A percentile compares a stretch with the other conserved stretches of the same genome.
These are phyloP conservation scores for Osmanthus fragrans DNA, from an alignment of 257 asterid genomes.

Conservation along the genomic window DNA sequence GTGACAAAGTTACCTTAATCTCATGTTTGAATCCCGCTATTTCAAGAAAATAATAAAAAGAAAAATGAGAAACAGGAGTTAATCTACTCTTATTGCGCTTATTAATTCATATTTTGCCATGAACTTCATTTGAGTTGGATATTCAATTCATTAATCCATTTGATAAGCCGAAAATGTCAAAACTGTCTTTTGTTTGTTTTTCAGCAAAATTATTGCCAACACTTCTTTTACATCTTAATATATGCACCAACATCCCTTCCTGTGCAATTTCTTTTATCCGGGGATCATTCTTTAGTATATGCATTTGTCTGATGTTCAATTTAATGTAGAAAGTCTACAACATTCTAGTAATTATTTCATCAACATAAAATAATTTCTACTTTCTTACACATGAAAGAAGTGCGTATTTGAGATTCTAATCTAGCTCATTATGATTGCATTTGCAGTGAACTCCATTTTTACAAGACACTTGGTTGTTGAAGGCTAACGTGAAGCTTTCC, in stretches of 20 bases:
- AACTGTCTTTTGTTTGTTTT: not conserved
- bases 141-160: not conserved
- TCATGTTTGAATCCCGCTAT: too few relatives aligned
- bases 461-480: too few relatives aligned
- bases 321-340: not conserved
- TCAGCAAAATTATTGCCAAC: not conserved
- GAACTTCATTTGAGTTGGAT: not conserved
- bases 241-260: conserved; percentile 32
- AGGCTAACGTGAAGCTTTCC: too few relatives aligned
- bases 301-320: not conserved
- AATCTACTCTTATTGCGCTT: too few relatives aligned
- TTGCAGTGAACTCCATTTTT: too few relatives aligned
- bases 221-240: conserved; percentile 18
- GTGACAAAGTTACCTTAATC: too few relatives aligned
- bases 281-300: not conserved
- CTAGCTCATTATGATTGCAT: not conserved
- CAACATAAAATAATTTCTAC: not conserved
- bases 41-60: too few relatives aligned
- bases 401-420: not conserved
- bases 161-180: not conserved
- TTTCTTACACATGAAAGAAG: not conserved
- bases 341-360: not conserved
- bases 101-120: not conserved
- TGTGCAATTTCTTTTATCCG: conserved; percentile 25
- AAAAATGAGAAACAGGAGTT: too few relatives aligned